Base-by-base conservation (phyloP, 192 early-diverging fungal species). In the Linnemannia zychae region DNA sequence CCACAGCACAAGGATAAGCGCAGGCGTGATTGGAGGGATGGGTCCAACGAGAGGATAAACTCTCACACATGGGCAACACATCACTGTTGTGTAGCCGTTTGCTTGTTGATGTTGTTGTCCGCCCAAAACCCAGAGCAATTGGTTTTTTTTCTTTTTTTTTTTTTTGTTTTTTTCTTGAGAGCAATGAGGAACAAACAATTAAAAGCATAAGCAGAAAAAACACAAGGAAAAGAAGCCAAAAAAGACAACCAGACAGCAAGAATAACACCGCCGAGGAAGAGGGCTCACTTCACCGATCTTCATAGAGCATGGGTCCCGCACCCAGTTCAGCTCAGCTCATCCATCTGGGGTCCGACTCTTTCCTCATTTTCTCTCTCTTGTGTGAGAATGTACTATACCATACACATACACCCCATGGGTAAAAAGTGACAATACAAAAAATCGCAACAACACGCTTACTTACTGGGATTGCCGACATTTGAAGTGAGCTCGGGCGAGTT, bases 391-490 rank as follows among this genome's bases (percentile, higher is more conserved):
- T n/a, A 57, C 31, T 28, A 63, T 63, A 63, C 31, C 57, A 63
- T 63, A 63, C 28, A 33, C 57, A 44, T 44, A 44, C 57, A 3
- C 40, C 9, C 57, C 11, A 63, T 63, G 57, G 24, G 57, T 63
- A 53, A 24, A 13, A 46, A 46, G 46, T 33, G 7, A 57, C 37
- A 44, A 71, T 9, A 71, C 22, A 60, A 53, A 5, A 44, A 22
- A 22, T 18, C n/a, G 37, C n/a, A 57, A 36, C 7, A 11, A 34
- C 24, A n/a, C 24, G 36, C 4, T 22, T 18, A n/a, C 73, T 75
- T 84, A 84, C 82, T 60, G 76, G 82, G 65, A 75, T 75, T 18
- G 72, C 76, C 17, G 82, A 78, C 0, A 73, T 77, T 65, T 84
- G 82, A 72, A 77, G 78, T 0, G 82, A 84, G 37, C 68, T 78